A percentile compares a stretch with the other conserved stretches of the same genome.
Conservation (phyloP, 1,284 basidiomycete species). For the Ustilago tritici region DNA sequence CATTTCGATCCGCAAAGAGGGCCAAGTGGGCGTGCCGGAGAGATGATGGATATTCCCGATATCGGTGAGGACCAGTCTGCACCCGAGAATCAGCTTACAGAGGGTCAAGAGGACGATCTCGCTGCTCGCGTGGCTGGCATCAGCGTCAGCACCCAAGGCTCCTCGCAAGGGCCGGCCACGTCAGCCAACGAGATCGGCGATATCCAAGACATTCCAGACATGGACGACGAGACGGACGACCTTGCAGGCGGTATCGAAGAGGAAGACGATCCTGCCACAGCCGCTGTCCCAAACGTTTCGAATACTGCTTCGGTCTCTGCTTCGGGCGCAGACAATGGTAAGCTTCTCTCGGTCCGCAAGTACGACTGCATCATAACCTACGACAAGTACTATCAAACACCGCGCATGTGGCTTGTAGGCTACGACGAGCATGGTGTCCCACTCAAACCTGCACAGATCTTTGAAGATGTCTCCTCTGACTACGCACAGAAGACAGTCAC, state of each 20-base stretch:
- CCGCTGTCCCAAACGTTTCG: conserved; percentile 43
- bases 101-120: conserved; percentile 61
- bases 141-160: conserved; percentile 17
- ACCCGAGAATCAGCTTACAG: conserved; percentile 51
- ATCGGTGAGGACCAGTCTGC: conserved; percentile 55
- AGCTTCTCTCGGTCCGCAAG: conserved; percentile 92
- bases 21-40: conserved; percentile 19
- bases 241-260: conserved; percentile 61
- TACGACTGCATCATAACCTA: conserved; percentile 99
- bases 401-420: conserved; percentile 68
- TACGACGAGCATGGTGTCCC: conserved; percentile 67
- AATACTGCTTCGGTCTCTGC: conserved; percentile 56
- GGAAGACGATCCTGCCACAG: conserved; percentile 63
- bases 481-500: conserved; percentile 99
- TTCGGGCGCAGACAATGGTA: conserved; percentile 72
- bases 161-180: conserved; percentile 6
- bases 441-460: conserved; percentile 81
- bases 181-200: conserved; percentile 35
- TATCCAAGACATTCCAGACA: conserved; percentile 59
- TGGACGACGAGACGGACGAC: conserved; percentile 61
- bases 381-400: conserved; percentile 77
- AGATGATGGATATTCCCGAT: conserved; percentile 65
- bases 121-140: conserved; percentile 55
- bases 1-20: conserved; percentile 34
- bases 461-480: conserved; percentile 96